Conservation (phyloP, 192 early-diverging fungal genomes). For the Dissophora globulifera region DNA sequence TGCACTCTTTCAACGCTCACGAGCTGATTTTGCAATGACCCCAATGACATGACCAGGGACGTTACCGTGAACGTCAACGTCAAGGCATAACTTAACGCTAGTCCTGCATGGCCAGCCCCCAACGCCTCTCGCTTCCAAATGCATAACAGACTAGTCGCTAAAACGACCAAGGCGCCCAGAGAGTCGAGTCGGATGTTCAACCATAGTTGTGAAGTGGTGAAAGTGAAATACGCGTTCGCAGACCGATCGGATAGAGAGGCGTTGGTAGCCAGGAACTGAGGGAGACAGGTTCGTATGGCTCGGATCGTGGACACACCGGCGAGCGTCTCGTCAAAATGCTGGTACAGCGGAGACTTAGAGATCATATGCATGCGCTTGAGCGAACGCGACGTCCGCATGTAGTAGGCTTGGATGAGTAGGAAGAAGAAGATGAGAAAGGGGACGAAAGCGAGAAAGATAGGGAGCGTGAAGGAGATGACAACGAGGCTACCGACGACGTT, state of each 20-base stretch:
- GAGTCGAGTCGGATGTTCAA: conserved; percentile 70
- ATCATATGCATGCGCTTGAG: conserved; percentile 85
- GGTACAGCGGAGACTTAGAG: conserved; percentile 81
- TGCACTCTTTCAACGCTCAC: conserved; percentile 73
- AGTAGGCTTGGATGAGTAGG: conserved; percentile 61
- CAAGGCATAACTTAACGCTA: conserved; percentile 78
- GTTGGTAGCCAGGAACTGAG: conserved; percentile 9
- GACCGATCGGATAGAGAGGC: not conserved
- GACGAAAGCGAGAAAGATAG: conserved; percentile 53
- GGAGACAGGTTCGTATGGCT: conserved; percentile 65
- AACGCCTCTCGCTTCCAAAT: conserved; percentile 53
- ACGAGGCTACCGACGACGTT: conserved; percentile 38
- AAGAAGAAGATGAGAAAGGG: conserved; percentile 59
- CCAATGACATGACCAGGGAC: conserved; percentile 75
- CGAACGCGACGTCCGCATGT: conserved; percentile 75
- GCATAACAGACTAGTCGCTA: conserved; percentile 67
- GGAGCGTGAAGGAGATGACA: conserved; percentile 53
- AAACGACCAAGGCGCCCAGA: conserved; percentile 69
- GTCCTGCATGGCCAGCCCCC: conserved; percentile 78
- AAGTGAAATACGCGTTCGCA: conserved; percentile 11
- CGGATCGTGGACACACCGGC: conserved; percentile 69
- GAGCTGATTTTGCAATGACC: conserved; percentile 80
- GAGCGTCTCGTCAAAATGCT: conserved; percentile 72
- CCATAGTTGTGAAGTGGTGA: conserved; percentile 75
- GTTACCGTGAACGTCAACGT: conserved; percentile 76